phyloP scores from a whole-genome alignment of 78 protist species.

The Parvularia atlantis region DNA sequence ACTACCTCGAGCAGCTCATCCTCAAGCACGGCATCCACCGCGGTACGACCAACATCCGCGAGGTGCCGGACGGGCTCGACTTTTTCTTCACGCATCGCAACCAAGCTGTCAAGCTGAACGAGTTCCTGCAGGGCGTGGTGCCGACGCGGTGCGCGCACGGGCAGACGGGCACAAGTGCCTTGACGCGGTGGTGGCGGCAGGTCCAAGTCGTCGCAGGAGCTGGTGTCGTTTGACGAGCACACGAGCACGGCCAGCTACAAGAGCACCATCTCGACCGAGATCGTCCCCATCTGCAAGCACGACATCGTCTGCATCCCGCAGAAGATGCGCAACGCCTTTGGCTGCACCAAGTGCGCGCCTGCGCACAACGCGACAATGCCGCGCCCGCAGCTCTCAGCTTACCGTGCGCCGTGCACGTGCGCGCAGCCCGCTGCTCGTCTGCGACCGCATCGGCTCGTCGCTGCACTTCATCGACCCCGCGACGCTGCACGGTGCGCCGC shows the following conservation, averaged over 20 bases:
- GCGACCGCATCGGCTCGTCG: conserved; percentile 34
- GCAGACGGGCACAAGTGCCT: too few relatives aligned
- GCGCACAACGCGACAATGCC: conserved; percentile 64
- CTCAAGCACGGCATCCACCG: conserved; percentile 83
- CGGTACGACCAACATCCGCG: conserved; percentile 52
- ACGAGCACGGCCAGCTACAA: conserved; percentile 74
- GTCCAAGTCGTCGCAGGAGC: conserved; percentile 57
- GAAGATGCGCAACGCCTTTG: too few relatives aligned
- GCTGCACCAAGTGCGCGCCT: conserved; percentile 2
- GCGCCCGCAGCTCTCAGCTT: not conserved
- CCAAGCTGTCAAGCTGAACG: conserved; percentile 73
- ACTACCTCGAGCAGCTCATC: conserved; percentile 92
- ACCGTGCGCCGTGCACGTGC: not conserved
- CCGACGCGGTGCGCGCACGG: conserved; percentile 71
- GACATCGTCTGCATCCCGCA: conserved; percentile 88
- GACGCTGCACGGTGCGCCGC: conserved; percentile 51
- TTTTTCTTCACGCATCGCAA: conserved; percentile 68
- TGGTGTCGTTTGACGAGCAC: conserved; percentile 76
- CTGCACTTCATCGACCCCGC: conserved; percentile 80
- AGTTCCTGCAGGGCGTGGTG: conserved; percentile 59
- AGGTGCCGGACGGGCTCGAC: conserved; percentile 87
- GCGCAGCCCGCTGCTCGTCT: conserved; percentile 58
- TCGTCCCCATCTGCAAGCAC: conserved; percentile 91
- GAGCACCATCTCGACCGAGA: conserved; percentile 78
- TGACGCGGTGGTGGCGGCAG: not conserved